A percentile compares a stretch with the other conserved stretches of the same genome.
These are phyloP conservation scores for Annona cherimola DNA, from an alignment of 164 flowering plant species.

Conservation along the genomic window DNA sequence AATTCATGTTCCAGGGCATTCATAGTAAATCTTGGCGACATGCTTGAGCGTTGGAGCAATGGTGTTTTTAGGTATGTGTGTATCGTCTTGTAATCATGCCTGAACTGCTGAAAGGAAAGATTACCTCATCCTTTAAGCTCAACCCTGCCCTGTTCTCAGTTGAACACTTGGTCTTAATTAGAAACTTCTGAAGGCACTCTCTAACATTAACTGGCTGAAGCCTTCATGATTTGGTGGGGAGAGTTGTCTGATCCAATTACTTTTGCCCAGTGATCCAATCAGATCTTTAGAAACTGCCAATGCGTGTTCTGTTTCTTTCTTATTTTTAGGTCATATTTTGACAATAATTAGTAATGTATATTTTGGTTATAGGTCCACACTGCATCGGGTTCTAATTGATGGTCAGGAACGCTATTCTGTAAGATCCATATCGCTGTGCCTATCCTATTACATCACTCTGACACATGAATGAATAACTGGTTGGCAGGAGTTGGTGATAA, in stretches of 20 bases:
- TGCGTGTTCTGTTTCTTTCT: conserved; percentile 1
- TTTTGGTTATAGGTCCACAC: conserved; percentile 60
- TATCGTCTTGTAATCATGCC: too few relatives aligned
- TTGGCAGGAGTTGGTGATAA: too few relatives aligned
- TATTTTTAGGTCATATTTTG: neutral
- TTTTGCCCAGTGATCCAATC: neutral
- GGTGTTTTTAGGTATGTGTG: conserved; percentile 63
- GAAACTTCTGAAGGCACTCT: neutral
- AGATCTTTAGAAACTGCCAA: neutral
- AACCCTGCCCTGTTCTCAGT: neutral
- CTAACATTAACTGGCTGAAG: neutral
- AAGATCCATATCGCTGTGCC: conserved; percentile 23
- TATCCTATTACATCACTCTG: neutral
- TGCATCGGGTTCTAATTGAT: conserved; percentile 78
- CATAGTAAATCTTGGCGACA: conserved; percentile 95
- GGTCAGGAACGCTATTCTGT: conserved; percentile 93
- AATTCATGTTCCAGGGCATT: conserved; percentile 55
- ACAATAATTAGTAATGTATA: too few relatives aligned
- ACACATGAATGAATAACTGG: neutral
- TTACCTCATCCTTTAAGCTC: neutral
- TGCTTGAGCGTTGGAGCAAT: conserved; percentile 99
- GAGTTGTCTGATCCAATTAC: neutral
- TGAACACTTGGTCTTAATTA: neutral
- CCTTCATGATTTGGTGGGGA: neutral
- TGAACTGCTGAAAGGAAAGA: too few relatives aligned